Percentiles rank a stretch among this genome's conserved stretches.
Evolutionary conservation across 1,284 basidiomycete genomes (phyloP).

Genomic region (Puccinia triticina): DNA sequence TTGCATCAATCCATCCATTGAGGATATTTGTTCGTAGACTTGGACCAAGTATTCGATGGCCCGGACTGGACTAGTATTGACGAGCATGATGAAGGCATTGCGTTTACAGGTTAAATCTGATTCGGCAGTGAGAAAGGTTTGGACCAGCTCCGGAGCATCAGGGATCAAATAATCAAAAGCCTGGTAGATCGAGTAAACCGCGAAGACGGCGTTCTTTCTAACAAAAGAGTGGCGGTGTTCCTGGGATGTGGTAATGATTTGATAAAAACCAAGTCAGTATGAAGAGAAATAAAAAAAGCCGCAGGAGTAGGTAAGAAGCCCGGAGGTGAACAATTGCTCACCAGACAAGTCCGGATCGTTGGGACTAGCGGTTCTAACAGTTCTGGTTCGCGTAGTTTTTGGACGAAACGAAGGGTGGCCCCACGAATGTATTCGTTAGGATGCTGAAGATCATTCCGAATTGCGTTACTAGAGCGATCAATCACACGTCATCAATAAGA

Average conservation of each 20-base stretch:
- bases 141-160: constrained; percentile 93
- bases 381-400: constrained; percentile 92
- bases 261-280: constrained; percentile 3
- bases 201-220: constrained; percentile 97
- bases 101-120: constrained; percentile 95
- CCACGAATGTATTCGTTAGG: constrained; percentile 99
- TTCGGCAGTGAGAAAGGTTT: constrained; percentile 96
- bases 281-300: not conserved
- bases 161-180: constrained; percentile 92
- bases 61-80: constrained; percentile 81
- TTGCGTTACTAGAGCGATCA: constrained; percentile 74
- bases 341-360: constrained; percentile 83
- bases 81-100: constrained; percentile 94
- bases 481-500: constrained; percentile 42
- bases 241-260: constrained; percentile 5
- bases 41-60: constrained; percentile 88
- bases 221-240: constrained; percentile 99
- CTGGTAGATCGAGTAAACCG: constrained; percentile 90
- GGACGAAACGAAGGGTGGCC: constrained; percentile 91
- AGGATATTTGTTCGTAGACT: constrained; percentile 79
- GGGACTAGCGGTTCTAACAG: constrained; percentile 95
- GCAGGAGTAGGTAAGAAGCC: not conserved
- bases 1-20: constrained; percentile 91
- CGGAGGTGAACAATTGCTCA: constrained; percentile 9
- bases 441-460: constrained; percentile 98